Conservation (phyloP, 1,284 basidiomycete genomes). For the Xerocomus amazonicus region DNA sequence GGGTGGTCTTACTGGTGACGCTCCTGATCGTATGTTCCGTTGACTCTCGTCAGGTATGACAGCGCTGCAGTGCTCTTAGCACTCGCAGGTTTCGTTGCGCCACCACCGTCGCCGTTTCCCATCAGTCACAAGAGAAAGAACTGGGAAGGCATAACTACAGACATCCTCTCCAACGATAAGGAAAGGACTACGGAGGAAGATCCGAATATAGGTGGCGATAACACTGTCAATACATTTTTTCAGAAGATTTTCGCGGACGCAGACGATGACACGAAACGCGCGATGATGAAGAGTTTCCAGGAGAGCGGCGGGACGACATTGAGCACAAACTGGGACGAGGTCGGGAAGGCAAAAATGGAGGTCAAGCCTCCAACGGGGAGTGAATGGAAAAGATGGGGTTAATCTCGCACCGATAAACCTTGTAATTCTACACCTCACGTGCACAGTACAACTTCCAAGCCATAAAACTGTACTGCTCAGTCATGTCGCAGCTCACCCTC, state of each 20-base stretch:
- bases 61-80: constrained; percentile 13
- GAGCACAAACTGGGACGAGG: constrained; percentile 92
- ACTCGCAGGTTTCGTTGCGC: constrained; percentile 32
- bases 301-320: constrained; percentile 91
- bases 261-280: constrained; percentile 83
- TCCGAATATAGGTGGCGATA: constrained; percentile 81
- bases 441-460: too few species aligned
- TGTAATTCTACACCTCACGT: too few species aligned
- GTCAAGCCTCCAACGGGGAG: constrained; percentile 81
- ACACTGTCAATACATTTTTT: constrained; percentile 74
- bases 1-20: constrained; percentile 71
- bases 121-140: constrained; percentile 58
- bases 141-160: constrained; percentile 78
- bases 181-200: constrained; percentile 64
- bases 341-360: constrained; percentile 62
- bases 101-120: constrained; percentile 33
- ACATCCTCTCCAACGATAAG: constrained; percentile 62
- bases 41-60: neutral
- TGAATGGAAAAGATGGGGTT: constrained; percentile 78
- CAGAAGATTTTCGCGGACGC: constrained; percentile 83
- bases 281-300: constrained; percentile 95
- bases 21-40: constrained; percentile 60
- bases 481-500: constrained; percentile 68
- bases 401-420: constrained; percentile 6
- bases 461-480: neutral